A percentile compares a stretch with the other conserved stretches of the same genome.
Evolutionary conservation across 2,329 filamentous ascomycete species (phyloP).

Genomic region (Alternaria novae-zelandiae): DNA sequence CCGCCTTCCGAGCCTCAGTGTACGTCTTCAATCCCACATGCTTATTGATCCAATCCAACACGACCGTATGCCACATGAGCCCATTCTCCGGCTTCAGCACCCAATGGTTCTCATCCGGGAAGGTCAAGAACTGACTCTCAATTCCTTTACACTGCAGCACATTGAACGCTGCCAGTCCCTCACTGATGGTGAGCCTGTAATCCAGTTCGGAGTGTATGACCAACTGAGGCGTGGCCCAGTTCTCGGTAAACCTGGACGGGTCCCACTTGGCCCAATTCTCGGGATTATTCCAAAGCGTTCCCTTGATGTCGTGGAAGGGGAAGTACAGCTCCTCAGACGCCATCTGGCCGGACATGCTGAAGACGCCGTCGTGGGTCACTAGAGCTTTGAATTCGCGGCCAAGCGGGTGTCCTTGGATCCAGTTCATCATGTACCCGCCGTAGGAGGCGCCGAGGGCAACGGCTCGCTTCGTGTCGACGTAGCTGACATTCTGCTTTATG

Average conservation of each 20-base stretch:
- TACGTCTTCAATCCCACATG: constrained; percentile 61
- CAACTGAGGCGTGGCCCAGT: constrained; percentile 88
- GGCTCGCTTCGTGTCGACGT: constrained; percentile 71
- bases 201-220: constrained; percentile 91
- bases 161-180: constrained; percentile 86
- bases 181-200: constrained; percentile 83
- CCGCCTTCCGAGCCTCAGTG: constrained; percentile 25
- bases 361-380: constrained; percentile 87
- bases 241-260: constrained; percentile 60
- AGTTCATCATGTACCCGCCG: constrained; percentile 64
- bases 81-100: constrained; percentile 92
- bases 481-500: constrained; percentile 68
- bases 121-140: constrained; percentile 78
- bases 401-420: constrained; percentile 87
- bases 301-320: constrained; percentile 54
- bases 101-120: constrained; percentile 83
- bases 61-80: constrained; percentile 86
- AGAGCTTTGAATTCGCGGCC: constrained; percentile 86
- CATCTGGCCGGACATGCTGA: constrained; percentile 64
- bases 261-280: constrained; percentile 65
- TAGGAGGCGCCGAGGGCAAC: constrained; percentile 73
- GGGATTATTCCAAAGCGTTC: constrained; percentile 44
- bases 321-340: constrained; percentile 61
- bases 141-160: constrained; percentile 77
- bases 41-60: constrained; percentile 76